phyloP scores from a whole-genome alignment of 2,329 filamentous ascomycete species.

The Tolypocladium paradoxum region DNA sequence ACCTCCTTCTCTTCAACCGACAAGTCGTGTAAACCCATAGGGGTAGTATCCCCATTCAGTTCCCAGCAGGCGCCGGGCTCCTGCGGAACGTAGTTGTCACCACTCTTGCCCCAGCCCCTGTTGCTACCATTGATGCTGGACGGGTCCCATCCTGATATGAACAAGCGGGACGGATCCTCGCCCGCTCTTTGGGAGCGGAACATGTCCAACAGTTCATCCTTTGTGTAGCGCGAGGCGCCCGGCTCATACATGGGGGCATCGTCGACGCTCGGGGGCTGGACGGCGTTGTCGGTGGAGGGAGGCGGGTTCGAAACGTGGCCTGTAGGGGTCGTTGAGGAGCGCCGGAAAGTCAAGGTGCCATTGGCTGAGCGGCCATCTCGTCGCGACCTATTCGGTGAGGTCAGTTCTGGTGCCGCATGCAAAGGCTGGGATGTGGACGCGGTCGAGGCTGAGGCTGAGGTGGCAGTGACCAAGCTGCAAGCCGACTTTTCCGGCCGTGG shows the following conservation, averaged over 20 bases:
- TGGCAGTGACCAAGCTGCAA: neutral
- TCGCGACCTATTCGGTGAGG: constrained; percentile 36
- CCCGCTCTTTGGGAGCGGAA: constrained; percentile 43
- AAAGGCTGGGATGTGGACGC: neutral
- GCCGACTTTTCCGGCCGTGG: neutral
- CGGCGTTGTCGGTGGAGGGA: constrained; percentile 24
- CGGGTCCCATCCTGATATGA: constrained; percentile 70
- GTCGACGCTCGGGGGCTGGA: constrained; percentile 23
- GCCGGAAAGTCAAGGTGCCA: constrained; percentile 54
- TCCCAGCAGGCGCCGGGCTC: constrained; percentile 95
- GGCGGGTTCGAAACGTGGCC: constrained; percentile 28
- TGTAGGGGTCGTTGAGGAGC: constrained; percentile 48
- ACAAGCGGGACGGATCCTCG: constrained; percentile 52
- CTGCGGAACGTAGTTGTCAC: constrained; percentile 61
- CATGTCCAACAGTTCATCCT: constrained; percentile 68
- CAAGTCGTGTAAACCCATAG: constrained; percentile 65
- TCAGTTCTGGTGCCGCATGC: neutral
- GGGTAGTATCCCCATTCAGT: constrained; percentile 53
- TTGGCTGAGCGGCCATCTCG: constrained; percentile 47
- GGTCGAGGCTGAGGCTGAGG: neutral
- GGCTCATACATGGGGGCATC: constrained; percentile 21
- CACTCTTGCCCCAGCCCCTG: constrained; percentile 66
- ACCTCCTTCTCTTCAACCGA: constrained; percentile 50
- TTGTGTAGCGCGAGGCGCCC: constrained; percentile 56
- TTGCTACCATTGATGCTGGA: constrained; percentile 54